Base-by-base conservation (phyloP, 2,329 filamentous ascomycete species). In the Byssoonygena ceratinophila region DNA sequence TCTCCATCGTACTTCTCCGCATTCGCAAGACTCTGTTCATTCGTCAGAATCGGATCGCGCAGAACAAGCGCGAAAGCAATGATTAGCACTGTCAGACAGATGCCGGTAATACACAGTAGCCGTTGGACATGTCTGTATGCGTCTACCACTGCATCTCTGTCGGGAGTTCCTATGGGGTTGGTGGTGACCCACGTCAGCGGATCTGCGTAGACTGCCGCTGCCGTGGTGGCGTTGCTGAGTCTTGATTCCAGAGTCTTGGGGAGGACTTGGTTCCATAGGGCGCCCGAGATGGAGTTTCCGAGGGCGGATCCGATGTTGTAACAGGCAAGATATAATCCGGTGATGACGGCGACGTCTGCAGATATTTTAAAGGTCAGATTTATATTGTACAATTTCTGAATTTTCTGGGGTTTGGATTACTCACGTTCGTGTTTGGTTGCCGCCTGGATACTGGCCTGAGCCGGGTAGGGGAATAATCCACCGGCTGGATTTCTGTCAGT, bases 281-380 rank as follows among this genome's bases (percentile, higher is more conserved):
- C 77, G 12, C 80, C 80, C 0, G 80, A 80, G 23, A 83, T 74
- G 14, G 77, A 73, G 61, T 77, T 77, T 20, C 81, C 80, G 1
- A 83, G 63, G 0, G 80, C 80, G 4, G 74, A 79, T 27, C 81
- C 81, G 36, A 83, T 72, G 61, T 79, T 80, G 67, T 83, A 83
- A n/a, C 70, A 74, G 14, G 80, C 77, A 2, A 84, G 74, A 61
- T 77, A 84, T 16, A 84, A 64, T 37, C 76, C 80, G 0, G 80
- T 84, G 57, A 84, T 76, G 56, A 83, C 77, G 40, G 82, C 81
- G 29, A 84, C 70, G 59, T 83, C 65, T 67, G 36, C 29, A 25
- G 12, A 23, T 16, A 6, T 37, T 47, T 45, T 11, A 43, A 36
- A 27, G 22, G 49, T 36, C 20, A 54, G 23, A 48, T 41, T 37